Evolutionary conservation across 495 filamentous ascomycete species (phyloP).

Genomic region (Podospora comata): DNA sequence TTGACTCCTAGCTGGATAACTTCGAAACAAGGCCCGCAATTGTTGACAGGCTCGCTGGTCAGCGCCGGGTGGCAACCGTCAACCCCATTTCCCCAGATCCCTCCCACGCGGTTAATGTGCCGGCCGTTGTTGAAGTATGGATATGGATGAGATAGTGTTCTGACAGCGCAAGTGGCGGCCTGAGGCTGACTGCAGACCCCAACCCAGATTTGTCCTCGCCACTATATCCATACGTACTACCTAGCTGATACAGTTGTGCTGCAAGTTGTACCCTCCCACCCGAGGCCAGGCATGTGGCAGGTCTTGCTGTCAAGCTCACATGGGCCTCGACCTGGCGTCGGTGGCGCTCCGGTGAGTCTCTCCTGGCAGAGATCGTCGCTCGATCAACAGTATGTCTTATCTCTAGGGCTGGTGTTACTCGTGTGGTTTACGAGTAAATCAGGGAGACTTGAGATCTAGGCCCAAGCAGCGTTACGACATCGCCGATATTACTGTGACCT

Average conservation of each 20-base stretch:
- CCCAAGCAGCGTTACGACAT: background rate
- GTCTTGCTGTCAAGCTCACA: background rate
- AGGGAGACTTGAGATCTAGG: background rate
- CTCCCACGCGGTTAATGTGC: background rate
- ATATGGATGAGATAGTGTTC: background rate
- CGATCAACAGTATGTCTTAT: background rate
- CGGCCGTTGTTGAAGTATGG: background rate
- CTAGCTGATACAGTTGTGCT: background rate
- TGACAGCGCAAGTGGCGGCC: background rate
- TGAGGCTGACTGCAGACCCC: background rate
- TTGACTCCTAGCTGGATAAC: background rate
- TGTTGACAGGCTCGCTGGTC: background rate
- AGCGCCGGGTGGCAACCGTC: background rate
- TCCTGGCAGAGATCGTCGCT: background rate
- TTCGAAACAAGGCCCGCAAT: constrained; percentile 11
- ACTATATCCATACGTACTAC: background rate
- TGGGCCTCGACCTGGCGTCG: background rate
- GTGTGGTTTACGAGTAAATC: background rate
- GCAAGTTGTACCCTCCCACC: background rate
- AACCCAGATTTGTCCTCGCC: background rate
- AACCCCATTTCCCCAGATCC: background rate
- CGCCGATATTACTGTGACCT: background rate
- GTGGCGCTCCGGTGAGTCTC: background rate
- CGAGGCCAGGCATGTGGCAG: background rate
- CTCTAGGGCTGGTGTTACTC: background rate